Evolutionary conservation across 345 rosid species (phyloP), one percentile per base, ranked within the genome.

Genomic region (Atalantia buxifolia): DNA sequence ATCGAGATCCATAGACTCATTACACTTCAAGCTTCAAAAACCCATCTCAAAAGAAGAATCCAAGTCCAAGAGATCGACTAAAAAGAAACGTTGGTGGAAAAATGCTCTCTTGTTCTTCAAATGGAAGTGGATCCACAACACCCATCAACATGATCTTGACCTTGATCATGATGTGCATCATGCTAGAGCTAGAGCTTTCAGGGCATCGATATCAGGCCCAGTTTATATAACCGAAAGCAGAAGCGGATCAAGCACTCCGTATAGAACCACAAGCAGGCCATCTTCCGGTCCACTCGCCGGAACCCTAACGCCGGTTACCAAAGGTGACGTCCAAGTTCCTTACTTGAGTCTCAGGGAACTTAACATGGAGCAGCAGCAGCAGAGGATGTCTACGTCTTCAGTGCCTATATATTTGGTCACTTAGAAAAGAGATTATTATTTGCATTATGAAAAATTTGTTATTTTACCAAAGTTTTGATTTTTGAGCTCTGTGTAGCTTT

Each of bases 1-100:
- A 28, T 74, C 84, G 0, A 77, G 85, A 74, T 57, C 88, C 72
- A 85, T 80, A 1, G 92, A 92, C 66, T 83, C 82, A 24, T 45
- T 92, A 25, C 95, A 87, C 70, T 96, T 92, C 89, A 94, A 96
- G 94, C 89, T 96, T 79, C 95, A 89, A 27, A 92, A 94, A 75
- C 97, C 97, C 88, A 91, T 90, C 71, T 87, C 95, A 0, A 92
- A 88, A 75, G 97, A 92, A 42, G 92, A 95, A 30, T 73, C 87
- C 2, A 36, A 18, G 40, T 66, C 81, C 75, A 85, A 84, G 81
- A 88, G 84, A 63, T 42, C 65, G 80, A 48, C 79, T 63, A 88
- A 83, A 82, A 90, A 87, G 90, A 90, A 85, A 76, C 84, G 84
- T 7, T 88, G 99, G 97, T 95, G 99, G 99, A 90, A 79, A 79